These are phyloP conservation scores for Nakataea oryzae DNA, from an alignment of 2,329 filamentous ascomycete species.

Conservation along the genomic window DNA sequence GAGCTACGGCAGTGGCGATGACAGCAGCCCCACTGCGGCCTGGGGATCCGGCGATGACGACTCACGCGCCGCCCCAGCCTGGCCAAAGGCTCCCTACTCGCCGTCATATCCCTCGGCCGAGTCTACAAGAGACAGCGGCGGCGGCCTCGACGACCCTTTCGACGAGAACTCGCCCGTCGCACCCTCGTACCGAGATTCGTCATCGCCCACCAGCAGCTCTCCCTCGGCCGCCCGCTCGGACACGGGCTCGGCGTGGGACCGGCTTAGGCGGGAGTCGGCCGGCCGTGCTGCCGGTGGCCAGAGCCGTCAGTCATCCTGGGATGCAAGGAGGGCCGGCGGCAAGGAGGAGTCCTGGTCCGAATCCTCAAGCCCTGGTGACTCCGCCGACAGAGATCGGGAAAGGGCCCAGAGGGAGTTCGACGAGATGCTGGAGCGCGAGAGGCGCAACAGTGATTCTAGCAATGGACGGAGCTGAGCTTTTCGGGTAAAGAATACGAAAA, in stretches of 20 bases:
- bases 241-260: conserved; percentile 11
- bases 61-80: neutral
- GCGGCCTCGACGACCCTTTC: conserved; percentile 2
- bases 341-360: conserved; percentile 5
- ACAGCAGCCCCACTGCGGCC: neutral
- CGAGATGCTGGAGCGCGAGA: conserved; percentile 14
- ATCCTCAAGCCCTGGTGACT: neutral
- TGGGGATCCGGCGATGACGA: neutral
- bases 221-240: neutral
- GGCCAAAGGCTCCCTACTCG: neutral
- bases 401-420: conserved; percentile 13
- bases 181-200: conserved; percentile 2
- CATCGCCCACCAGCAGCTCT: neutral
- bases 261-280: conserved; percentile 6
- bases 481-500: neutral
- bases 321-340: neutral
- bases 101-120: no score
- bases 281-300: neutral
- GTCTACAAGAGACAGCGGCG: conserved; percentile 1
- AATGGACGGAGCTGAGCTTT: neutral
- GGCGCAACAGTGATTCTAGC: neutral
- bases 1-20: neutral
- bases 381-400: neutral
- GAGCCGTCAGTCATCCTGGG: neutral
- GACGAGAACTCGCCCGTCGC: conserved; percentile 13